Evolutionary conservation across 176 grass and related monocot genomes (phyloP), one percentile per base, ranked within the genome.

Genomic region (Oryza rufipogon): DNA sequence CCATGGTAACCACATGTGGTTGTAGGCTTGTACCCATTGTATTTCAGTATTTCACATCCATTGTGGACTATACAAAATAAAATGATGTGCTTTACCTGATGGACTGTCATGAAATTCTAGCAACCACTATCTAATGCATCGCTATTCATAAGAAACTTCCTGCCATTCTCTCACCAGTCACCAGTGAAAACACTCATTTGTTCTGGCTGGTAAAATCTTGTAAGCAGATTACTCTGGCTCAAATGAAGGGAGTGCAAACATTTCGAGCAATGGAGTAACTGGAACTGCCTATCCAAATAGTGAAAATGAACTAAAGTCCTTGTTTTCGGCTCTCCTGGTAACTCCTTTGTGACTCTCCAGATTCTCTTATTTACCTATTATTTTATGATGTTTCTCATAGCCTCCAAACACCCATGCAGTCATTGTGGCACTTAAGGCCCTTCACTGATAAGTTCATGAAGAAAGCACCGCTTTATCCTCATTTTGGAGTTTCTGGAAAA

Each of bases 371-470:
- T 22, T 71, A 45, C 8, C 19, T 45, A 13, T 38, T 39, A 45
- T 23, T 71, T 71, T 71, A 45, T 9, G 39, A 23, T 71, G 9
- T 45, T 71, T 71, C 38, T 23, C 38, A 71, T 71, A 71, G 19
- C 38, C 38, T 41, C 23, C 45, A 10, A 65, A 72, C 58, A 61
- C 12, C 14, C 33, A 20, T 83, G 70, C 56, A 83, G 70, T 61
- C 81, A 65, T 65, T 83, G 81, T 83, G 80, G 80, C 80, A 83
- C 28, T 74, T 74, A 61, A 74, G 6, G 38, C 25, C 20, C 38
- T 83, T 83, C 70, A 70, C 60, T 4, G 58, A 83, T 36, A 45
- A 44, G 17, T 83, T 47, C 70, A 70, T 46, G 36, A 15, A n/a
- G n/a, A 47, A 33, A 60, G 54, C 70, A 83, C 15, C 2, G 28